phyloP scores from a whole-genome alignment of 441 rosid genomes.

The Geranium incanum region DNA sequence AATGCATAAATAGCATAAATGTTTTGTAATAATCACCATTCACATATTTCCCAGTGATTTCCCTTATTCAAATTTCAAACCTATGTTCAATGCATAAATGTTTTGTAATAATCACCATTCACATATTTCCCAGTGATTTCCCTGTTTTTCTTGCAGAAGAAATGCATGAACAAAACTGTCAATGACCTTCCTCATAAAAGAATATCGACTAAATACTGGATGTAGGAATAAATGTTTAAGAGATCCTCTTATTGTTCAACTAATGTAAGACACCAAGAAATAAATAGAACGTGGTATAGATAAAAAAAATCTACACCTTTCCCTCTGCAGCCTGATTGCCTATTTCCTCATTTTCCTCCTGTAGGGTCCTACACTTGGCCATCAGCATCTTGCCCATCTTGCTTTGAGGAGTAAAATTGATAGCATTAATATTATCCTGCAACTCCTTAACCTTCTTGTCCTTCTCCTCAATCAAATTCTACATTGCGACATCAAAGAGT shows the following conservation, averaged over 20 bases:
- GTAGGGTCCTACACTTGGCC: constrained; percentile 90
- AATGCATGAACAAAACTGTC: constrained; percentile 1
- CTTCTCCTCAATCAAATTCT: constrained; percentile 93
- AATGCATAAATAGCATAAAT: neutral
- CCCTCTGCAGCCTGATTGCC: constrained; percentile 96
- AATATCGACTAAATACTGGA: neutral
- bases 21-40: neutral
- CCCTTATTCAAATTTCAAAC: neutral
- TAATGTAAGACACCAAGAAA: neutral
- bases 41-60: neutral
- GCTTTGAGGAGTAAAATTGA: constrained; percentile 83
- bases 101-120: neutral
- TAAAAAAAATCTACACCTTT: constrained; percentile 39
- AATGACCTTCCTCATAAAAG: neutral
- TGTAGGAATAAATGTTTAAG: neutral
- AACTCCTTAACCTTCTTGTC: constrained; percentile 93
- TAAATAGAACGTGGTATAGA: neutral
- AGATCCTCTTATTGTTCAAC: neutral
- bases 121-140: neutral
- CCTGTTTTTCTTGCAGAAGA: neutral
- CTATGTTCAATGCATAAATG: neutral
- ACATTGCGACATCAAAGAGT: constrained; percentile 20
- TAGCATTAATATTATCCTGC: constrained; percentile 82
- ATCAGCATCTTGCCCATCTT: constrained; percentile 96
- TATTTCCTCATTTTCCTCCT: constrained; percentile 96